Base-by-base conservation (phyloP, 345 rosid species). In the Litchi chinensis region DNA sequence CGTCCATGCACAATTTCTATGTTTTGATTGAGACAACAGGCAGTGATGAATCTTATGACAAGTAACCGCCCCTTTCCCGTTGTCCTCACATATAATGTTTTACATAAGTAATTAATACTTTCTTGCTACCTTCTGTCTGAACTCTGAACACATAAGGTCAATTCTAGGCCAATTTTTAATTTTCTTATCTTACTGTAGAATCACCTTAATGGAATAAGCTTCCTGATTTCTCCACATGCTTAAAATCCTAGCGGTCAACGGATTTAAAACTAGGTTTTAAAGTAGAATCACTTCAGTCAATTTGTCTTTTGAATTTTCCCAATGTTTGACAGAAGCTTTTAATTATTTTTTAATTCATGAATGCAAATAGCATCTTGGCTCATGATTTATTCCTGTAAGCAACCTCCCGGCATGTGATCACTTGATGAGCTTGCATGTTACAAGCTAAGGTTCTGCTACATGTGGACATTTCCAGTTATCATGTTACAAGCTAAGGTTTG, bases 1-100 rank as follows among this genome's bases (percentile, higher is more conserved):
- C 97, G 63, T 79, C 93, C 60, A 57, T 77, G 57, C 93, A 94
- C 88, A 90, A 91, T 67, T 96, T 96, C 78, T 96, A 94, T 75
- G 86, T 96, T 80, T 81, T 96, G 85, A 93, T 96, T 67, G 99
- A 94, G 89, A 93, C 93, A 60, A 92, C 92, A 0, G 98, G 99
- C 81, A 92, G 91, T 70, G 85, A 89, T 79, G 97, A 92, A 83
- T 81, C 91, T 77, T 83, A 63, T 77, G 93, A 89, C 88, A 90
- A 83, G 99, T 96, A 84, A 8, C 21, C 46, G 56, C 74, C 60
- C 44, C 21, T 60, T 60, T 68, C 9, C 32, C 48, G 26, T 8
- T 69, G 57, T 46, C 75, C 16, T 41, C 52, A 5, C 37, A 59
- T 32, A 59, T 66, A 39, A 6, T 12, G 19, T 11, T 32, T 6